Percentiles rank a stretch among this genome's conserved stretches.
Conservation (phyloP, 495 filamentous ascomycete genomes). For the Penicillium parvum region DNA sequence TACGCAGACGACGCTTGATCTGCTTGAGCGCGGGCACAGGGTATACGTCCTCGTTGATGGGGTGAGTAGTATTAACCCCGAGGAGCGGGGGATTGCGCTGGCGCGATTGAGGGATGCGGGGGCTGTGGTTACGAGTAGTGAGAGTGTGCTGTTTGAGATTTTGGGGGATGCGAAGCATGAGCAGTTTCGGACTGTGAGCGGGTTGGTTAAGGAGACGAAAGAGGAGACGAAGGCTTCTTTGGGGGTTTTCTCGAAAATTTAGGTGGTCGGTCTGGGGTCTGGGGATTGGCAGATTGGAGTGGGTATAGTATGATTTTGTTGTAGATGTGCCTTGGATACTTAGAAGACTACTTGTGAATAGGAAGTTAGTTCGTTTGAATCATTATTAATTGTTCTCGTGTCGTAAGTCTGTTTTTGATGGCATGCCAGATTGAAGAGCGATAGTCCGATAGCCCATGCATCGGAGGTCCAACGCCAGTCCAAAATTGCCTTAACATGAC, state of each 20-base stretch:
- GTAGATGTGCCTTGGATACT: too few species aligned
- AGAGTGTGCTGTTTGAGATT: slow-evolving; percentile 89
- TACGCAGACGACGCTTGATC: slow-evolving; percentile 83
- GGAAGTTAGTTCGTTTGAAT: too few species aligned
- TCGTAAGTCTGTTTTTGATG: too few species aligned
- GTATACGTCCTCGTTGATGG: slow-evolving; percentile 92
- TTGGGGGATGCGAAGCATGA: slow-evolving; percentile 78
- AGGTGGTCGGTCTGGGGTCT: slow-evolving; percentile 36
- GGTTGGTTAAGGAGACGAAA: slow-evolving; percentile 73
- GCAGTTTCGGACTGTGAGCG: slow-evolving; percentile 65
- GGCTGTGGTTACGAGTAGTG: slow-evolving; percentile 78
- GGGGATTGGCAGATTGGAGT: not conserved
- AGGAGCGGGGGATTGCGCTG: slow-evolving; percentile 78
- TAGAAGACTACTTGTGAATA: too few species aligned
- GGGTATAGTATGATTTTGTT: not conserved
- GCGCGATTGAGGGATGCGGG: slow-evolving; percentile 69
- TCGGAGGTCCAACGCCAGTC: too few species aligned
- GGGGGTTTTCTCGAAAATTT: slow-evolving; percentile 66
- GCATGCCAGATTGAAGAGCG: too few species aligned
- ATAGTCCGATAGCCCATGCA: too few species aligned
- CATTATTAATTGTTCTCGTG: too few species aligned
- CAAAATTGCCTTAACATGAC: too few species aligned
- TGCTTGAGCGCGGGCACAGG: slow-evolving; percentile 65
- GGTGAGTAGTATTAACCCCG: slow-evolving; percentile 76
- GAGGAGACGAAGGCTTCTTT: slow-evolving; percentile 61